Percentiles rank a stretch among this genome's conserved stretches.
These are phyloP conservation scores for Gossypium davidsonii DNA, from an alignment of 441 rosid species.

Conservation along the genomic window DNA sequence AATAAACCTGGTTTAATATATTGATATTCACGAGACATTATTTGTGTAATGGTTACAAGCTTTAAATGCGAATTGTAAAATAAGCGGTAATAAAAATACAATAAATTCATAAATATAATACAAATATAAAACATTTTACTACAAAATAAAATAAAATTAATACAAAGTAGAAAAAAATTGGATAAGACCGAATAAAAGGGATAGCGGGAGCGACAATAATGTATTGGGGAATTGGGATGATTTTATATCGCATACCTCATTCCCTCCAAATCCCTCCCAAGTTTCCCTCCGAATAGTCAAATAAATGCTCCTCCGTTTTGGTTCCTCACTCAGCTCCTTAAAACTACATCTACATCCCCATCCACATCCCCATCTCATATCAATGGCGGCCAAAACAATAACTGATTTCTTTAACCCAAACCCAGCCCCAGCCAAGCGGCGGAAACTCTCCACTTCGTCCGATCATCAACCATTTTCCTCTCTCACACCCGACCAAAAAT, in stretches of 20 bases:
- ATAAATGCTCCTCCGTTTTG: neutral
- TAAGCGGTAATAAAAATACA: too few relatives aligned
- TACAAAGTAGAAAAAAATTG: too few relatives aligned
- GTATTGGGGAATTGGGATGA: too few relatives aligned
- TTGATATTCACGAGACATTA: too few relatives aligned
- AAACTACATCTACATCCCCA: neutral
- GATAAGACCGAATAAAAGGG: too few relatives aligned
- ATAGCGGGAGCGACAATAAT: too few relatives aligned
- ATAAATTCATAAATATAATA: too few relatives aligned
- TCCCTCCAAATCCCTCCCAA: neutral
- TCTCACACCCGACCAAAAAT: constrained; percentile 44
- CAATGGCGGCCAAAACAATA: constrained; percentile 55
- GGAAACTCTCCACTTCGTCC: constrained; percentile 23
- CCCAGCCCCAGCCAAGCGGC: constrained; percentile 63
- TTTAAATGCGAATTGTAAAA: too few relatives aligned
- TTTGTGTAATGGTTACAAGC: too few relatives aligned
- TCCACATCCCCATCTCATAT: neutral
- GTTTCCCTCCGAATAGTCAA: constrained; percentile 2
- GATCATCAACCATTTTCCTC: constrained; percentile 6
- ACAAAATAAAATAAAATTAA: too few relatives aligned
- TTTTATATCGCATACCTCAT: neutral
- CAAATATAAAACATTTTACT: too few relatives aligned
- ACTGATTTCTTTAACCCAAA: constrained; percentile 47
- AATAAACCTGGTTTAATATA: too few relatives aligned
- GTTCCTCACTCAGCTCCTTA: neutral